These are phyloP conservation scores for Epichloe baconii DNA, from an alignment of 2,329 filamentous ascomycete genomes.

Conservation along the genomic window DNA sequence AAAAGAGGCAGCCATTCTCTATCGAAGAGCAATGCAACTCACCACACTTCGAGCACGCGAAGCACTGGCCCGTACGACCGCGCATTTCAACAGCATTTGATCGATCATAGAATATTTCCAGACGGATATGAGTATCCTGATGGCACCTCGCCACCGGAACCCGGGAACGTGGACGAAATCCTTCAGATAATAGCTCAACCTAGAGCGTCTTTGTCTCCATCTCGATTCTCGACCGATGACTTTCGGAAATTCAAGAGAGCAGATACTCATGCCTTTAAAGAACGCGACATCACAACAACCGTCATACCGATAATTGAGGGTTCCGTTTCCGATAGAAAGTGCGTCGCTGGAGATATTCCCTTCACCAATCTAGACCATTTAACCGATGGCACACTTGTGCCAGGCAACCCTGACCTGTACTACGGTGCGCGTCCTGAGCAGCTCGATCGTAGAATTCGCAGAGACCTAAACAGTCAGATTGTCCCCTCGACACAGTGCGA, in stretches of 20 bases:
- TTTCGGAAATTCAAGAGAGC: constrained; percentile 9
- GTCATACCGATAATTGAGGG: constrained; percentile 22
- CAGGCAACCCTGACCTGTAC: constrained; percentile 21
- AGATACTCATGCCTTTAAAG: constrained; percentile 18
- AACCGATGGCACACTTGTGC: constrained; percentile 19
- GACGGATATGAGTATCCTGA: constrained; percentile 8
- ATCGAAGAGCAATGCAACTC: too few species aligned
- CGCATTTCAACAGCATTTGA: constrained; percentile 11
- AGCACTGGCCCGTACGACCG: constrained; percentile 11
- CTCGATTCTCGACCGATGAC: constrained; percentile 18
- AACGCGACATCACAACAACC: constrained; percentile 16
- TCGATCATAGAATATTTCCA: constrained; percentile 9
- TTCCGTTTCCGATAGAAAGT: constrained; percentile 6
- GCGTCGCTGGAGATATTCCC: constrained; percentile 13
- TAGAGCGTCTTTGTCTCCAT: constrained; percentile 22
- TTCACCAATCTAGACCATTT: constrained; percentile 25
- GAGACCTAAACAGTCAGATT: constrained; percentile 10
- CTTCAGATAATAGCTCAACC: constrained; percentile 3
- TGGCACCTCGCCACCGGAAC: constrained; percentile 6
- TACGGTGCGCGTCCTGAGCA: constrained; percentile 20
- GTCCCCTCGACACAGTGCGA: constrained; percentile 19
- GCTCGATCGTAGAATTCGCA: constrained; percentile 14
- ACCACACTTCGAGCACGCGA: constrained; percentile 1
- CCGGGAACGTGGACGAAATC: constrained; percentile 12
- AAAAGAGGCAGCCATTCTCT: too few species aligned